Evolutionary conservation across 2,329 filamentous ascomycete species (phyloP).

Genomic region (Exophiala xenobiotica): DNA sequence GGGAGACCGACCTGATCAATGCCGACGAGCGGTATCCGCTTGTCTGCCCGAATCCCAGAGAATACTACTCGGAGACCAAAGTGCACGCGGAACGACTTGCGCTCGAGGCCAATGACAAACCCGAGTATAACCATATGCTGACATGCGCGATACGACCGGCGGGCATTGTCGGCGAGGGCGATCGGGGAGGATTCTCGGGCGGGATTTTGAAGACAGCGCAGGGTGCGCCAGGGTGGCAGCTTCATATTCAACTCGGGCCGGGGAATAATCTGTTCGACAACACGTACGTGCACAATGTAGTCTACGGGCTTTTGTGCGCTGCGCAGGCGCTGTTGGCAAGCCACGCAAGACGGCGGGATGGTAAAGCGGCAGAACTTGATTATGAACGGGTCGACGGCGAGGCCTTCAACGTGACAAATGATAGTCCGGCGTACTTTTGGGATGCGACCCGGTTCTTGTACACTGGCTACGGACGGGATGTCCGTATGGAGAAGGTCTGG

Average conservation of each 20-base stretch:
- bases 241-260: conserved; percentile 77
- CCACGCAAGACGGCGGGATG: conserved; percentile 42
- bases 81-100: conserved; percentile 79
- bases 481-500: conserved; percentile 44
- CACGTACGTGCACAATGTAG: conserved; percentile 67
- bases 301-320: conserved; percentile 80
- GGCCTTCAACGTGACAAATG: conserved; percentile 88
- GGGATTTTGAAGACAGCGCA: conserved; percentile 71
- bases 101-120: conserved; percentile 66
- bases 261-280: conserved; percentile 70
- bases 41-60: conserved; percentile 65
- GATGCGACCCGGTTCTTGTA: conserved; percentile 80
- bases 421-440: conserved; percentile 85
- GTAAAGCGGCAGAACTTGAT: conserved; percentile 62
- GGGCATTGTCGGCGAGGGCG: conserved; percentile 88
- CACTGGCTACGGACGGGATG: conserved; percentile 51
- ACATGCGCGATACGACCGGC: conserved; percentile 82
- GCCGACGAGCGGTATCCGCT: conserved; percentile 81
- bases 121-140: conserved; percentile 58
- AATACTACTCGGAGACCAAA: conserved; percentile 92
- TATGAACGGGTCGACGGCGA: conserved; percentile 78
- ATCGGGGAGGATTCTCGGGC: conserved; percentile 68
- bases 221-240: conserved; percentile 57
- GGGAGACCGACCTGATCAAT: conserved; percentile 73
- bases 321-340: conserved; percentile 68